These are phyloP conservation scores for Tricholoma sp. DNA, from an alignment of 768 basidiomycete genomes.

Conservation along the genomic window DNA sequence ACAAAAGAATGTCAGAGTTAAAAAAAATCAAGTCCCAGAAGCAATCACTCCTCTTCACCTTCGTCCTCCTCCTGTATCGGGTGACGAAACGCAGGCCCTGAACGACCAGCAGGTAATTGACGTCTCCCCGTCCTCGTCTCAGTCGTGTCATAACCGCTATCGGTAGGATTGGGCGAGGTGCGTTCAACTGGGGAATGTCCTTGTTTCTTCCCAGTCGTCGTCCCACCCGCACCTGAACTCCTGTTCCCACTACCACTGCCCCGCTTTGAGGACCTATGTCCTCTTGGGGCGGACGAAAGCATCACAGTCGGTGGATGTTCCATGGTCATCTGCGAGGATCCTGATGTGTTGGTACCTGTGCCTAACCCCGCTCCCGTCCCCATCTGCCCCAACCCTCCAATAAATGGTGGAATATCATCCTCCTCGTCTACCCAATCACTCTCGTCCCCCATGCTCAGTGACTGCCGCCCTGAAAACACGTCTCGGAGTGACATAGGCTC, in stretches of 20 bases:
- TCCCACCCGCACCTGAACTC: constrained; percentile 17
- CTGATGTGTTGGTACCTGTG: constrained; percentile 15
- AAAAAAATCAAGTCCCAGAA: not conserved
- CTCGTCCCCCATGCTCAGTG: constrained; percentile 63
- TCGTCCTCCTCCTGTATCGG: constrained; percentile 86
- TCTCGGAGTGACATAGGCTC: constrained; percentile 59
- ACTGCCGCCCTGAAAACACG: constrained; percentile 71
- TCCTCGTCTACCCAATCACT: constrained; percentile 90
- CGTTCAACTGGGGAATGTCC: constrained; percentile 60
- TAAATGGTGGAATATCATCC: constrained; percentile 68
- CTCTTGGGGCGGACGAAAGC: constrained; percentile 49
- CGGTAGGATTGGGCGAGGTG: constrained; percentile 53
- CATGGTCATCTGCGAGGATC: constrained; percentile 18
- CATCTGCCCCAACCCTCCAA: constrained; percentile 75
- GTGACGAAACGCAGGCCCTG: constrained; percentile 67
- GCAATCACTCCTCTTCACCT: constrained; percentile 62
- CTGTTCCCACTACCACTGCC: constrained; percentile 22
- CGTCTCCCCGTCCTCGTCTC: constrained; percentile 56
- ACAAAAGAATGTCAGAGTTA: not conserved
- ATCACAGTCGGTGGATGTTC: constrained; percentile 35
- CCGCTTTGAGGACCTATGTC: constrained; percentile 35
- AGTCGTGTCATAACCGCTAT: constrained; percentile 37
- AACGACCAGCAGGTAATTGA: constrained; percentile 62
- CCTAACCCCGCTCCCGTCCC: constrained; percentile 17
- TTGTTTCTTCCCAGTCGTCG: constrained; percentile 30